phyloP scores from a whole-genome alignment of 805 yeast species.

The Teunomyces aglyptinius region DNA sequence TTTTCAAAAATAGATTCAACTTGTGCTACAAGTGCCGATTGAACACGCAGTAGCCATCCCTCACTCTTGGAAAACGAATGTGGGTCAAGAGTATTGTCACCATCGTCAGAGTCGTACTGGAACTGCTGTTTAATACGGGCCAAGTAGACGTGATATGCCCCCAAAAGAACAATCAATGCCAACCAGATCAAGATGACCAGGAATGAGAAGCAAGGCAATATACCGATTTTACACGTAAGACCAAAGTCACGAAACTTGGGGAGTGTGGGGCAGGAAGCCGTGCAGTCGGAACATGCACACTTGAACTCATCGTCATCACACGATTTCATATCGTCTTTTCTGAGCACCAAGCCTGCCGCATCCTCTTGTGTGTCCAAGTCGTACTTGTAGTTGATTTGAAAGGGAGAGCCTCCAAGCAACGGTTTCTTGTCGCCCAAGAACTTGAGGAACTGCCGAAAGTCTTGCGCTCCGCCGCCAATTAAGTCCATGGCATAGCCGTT shows the following conservation, averaged over 20 bases:
- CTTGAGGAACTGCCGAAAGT: slow-evolving; percentile 69
- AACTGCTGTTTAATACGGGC: slow-evolving; percentile 9
- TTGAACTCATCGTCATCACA: slow-evolving; percentile 68
- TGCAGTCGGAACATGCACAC: slow-evolving; percentile 93
- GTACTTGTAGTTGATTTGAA: slow-evolving; percentile 80
- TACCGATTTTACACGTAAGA: slow-evolving; percentile 53
- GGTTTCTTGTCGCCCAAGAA: slow-evolving; percentile 96
- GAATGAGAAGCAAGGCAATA: slow-evolving; percentile 72
- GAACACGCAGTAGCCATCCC: background rate
- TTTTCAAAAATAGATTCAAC: slow-evolving; percentile 40
- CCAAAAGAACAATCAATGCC: slow-evolving; percentile 37
- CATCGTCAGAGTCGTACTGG: slow-evolving; percentile 1
- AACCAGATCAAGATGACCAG: slow-evolving; percentile 53
- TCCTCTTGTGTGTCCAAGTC: slow-evolving; percentile 17
- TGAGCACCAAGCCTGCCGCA: slow-evolving; percentile 17
- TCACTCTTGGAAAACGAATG: background rate
- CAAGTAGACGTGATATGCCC: slow-evolving; percentile 36
- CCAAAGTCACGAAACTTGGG: slow-evolving; percentile 41
- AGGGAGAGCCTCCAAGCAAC: slow-evolving; percentile 89
- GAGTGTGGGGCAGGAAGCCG: slow-evolving; percentile 70
- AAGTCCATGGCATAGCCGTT: slow-evolving; percentile 96
- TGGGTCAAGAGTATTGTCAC: background rate
- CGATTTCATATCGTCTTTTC: slow-evolving; percentile 31
- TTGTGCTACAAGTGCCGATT: slow-evolving; percentile 4
- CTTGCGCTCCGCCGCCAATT: slow-evolving; percentile 94